Conservation (phyloP, 257 asterid genomes). For the Plantago elongata region DNA sequence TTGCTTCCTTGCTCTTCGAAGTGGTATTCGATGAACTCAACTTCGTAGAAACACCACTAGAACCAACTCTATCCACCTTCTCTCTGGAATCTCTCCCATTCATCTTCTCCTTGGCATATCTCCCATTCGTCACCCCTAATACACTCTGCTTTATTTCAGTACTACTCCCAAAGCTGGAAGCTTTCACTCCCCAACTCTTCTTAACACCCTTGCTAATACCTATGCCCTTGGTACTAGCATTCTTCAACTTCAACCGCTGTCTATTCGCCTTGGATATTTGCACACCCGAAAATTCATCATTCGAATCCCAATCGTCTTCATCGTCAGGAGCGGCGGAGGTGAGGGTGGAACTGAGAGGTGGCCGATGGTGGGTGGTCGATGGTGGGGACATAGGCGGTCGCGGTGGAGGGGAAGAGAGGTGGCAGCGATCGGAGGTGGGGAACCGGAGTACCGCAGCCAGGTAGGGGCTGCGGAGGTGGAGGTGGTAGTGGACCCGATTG, state of each 20-base stretch:
- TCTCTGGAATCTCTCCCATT: conserved; percentile 29
- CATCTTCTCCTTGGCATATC: conserved; percentile 24
- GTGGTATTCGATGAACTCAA: too few relatives aligned
- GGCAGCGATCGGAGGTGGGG: too few relatives aligned
- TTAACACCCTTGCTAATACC: conserved; percentile 37
- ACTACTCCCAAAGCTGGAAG: conserved; percentile 27
- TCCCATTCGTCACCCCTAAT: conserved; percentile 29
- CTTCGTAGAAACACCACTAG: too few relatives aligned
- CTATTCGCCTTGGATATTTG: conserved; percentile 47
- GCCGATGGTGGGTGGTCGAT: too few relatives aligned
- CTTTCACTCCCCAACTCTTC: conserved; percentile 25
- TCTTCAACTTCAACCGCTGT: conserved; percentile 41
- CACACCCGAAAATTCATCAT: conserved; percentile 46
- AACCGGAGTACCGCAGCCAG: too few relatives aligned
- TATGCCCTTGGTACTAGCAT: conserved; percentile 31
- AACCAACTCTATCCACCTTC: too few relatives aligned
- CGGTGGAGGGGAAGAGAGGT: too few relatives aligned
- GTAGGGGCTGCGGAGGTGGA: too few relatives aligned
- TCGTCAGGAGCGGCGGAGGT: conserved; percentile 11
- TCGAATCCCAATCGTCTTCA: conserved; percentile 41
- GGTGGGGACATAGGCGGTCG: too few relatives aligned
- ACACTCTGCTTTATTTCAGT: conserved; percentile 26
- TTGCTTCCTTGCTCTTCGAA: too few relatives aligned
- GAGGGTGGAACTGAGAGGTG: too few relatives aligned
- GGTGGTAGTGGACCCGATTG: too few relatives aligned